Evolutionary conservation across 495 filamentous ascomycete genomes (phyloP).

Genomic region (Neurospora sp.): DNA sequence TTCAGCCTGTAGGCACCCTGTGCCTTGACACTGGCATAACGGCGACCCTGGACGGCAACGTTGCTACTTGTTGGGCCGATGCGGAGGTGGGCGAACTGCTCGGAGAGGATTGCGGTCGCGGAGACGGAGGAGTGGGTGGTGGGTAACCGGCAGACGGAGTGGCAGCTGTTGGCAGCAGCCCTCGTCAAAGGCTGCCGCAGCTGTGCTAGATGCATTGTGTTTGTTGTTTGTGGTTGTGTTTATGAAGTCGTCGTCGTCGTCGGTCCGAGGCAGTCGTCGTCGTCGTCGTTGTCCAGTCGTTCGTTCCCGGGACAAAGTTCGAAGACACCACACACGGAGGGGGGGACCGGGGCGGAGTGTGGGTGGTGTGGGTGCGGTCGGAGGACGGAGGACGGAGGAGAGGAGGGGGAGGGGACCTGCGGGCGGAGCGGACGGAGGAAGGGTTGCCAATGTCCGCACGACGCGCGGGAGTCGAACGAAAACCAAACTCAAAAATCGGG

Average conservation of each 20-base stretch:
- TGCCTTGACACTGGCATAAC: conserved; percentile 75
- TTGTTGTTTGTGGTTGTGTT: neutral
- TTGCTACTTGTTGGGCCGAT: conserved; percentile 7
- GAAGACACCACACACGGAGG: neutral
- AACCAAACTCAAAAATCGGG: neutral
- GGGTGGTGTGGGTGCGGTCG: neutral
- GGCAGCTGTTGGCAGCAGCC: conserved; percentile 29
- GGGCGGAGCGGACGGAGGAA: neutral
- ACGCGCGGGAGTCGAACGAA: neutral
- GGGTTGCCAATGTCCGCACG: neutral
- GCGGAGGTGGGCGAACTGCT: conserved; percentile 16
- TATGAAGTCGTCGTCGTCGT: neutral
- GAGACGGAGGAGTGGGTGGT: conserved; percentile 11
- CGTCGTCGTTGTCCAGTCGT: neutral
- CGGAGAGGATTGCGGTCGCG: conserved; percentile 9
- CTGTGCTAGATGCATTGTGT: conserved; percentile 40
- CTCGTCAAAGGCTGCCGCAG: conserved; percentile 42
- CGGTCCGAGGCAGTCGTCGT: neutral
- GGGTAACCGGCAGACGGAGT: conserved; percentile 9
- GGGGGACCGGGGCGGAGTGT: neutral
- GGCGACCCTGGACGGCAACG: conserved; percentile 35
- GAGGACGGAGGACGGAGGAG: neutral
- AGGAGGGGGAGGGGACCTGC: neutral
- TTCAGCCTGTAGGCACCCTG: conserved; percentile 78
- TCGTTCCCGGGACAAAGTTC: neutral